A percentile compares a stretch with the other conserved stretches of the same genome.
Conservation (phyloP, 306 rosid species). For the Cucumis cinereus region DNA sequence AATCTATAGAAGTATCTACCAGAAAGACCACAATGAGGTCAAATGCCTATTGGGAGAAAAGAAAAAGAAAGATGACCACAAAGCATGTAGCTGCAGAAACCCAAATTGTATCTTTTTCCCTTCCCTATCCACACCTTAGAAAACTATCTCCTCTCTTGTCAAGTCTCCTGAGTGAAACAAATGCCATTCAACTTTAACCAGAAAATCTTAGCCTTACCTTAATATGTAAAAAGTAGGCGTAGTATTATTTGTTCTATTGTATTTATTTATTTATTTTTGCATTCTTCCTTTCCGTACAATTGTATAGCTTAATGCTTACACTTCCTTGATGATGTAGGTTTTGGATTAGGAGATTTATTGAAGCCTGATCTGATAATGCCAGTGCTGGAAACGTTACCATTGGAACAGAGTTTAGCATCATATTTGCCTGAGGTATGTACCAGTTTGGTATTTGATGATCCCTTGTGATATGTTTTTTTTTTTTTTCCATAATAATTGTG, state of each 20-base stretch:
- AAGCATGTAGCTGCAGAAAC: neutral
- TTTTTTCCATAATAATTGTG: neutral
- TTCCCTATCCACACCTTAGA: neutral
- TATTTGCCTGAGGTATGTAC: slow-evolving; percentile 78
- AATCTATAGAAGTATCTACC: neutral
- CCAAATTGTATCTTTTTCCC: neutral
- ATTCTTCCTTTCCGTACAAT: neutral
- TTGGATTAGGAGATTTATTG: slow-evolving; percentile 76
- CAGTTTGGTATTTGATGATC: slow-evolving; percentile 12
- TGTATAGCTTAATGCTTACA: neutral
- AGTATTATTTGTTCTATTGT: neutral
- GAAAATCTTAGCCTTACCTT: neutral
- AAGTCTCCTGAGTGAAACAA: neutral
- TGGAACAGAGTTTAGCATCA: slow-evolving; percentile 65
- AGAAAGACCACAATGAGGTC: neutral
- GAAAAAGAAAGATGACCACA: neutral
- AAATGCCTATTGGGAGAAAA: neutral
- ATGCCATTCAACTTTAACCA: neutral
- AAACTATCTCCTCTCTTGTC: neutral
- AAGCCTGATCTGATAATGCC: slow-evolving; percentile 89
- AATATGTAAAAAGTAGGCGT: neutral
- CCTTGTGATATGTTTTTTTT: neutral
- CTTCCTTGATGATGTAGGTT: slow-evolving; percentile 33
- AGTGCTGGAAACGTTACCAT: slow-evolving; percentile 53
- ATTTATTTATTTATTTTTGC: too few relatives aligned